These are phyloP conservation scores for Linnemannia elongata DNA, from an alignment of 192 early-diverging fungal genomes.

Conservation along the genomic window DNA sequence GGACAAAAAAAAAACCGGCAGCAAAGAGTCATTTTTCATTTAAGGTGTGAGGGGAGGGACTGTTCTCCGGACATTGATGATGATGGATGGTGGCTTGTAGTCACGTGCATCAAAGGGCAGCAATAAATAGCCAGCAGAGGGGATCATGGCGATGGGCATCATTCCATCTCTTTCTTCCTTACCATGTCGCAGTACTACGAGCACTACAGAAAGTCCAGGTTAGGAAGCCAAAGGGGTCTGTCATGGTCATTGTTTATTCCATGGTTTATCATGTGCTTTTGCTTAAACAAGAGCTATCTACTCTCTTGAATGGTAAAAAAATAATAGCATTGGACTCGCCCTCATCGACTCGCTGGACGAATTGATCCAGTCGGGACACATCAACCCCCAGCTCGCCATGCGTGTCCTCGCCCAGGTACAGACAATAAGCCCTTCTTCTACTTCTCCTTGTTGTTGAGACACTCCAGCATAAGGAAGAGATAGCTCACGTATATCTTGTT, in stretches of 20 bases:
- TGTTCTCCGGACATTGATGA: not conserved
- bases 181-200: constrained; percentile 75
- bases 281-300: too few species aligned
- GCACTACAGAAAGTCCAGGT: constrained; percentile 79
- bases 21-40: not conserved
- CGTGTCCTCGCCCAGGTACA: constrained; percentile 86
- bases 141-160: not conserved
- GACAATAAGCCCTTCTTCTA: not conserved
- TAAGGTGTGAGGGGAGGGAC: not conserved
- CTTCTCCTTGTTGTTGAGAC: not conserved
- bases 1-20: constrained; percentile 5
- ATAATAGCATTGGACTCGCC: constrained; percentile 83
- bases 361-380: constrained; percentile 87
- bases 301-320: not conserved
- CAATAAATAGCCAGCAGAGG: constrained; percentile 3
- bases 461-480: not conserved
- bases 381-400: constrained; percentile 95
- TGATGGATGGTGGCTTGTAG: not conserved
- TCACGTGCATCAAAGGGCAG: not conserved
- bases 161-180: constrained; percentile 20
- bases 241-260: constrained; percentile 5
- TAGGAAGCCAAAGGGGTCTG: not conserved
- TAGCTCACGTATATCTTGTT: not conserved
- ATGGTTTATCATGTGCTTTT: too few species aligned
- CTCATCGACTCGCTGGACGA: constrained; percentile 98